Conservation (phyloP, 139 green algal genomes). For the Coelastrella sp. region DNA sequence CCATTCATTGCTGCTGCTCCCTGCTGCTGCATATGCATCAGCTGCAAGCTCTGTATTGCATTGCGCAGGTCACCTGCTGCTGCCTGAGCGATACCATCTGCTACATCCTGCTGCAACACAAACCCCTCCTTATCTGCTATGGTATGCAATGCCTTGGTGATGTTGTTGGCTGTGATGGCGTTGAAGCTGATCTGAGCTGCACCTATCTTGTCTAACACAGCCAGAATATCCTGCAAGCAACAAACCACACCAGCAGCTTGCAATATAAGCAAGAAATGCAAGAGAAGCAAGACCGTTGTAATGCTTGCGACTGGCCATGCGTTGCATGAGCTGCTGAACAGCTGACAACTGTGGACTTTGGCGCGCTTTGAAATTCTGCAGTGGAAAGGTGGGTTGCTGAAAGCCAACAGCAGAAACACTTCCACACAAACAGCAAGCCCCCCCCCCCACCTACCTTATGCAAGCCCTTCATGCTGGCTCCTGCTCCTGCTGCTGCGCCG, state of each 20-base stretch:
- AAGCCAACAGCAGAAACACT: no score
- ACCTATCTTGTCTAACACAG: slow-evolving; percentile 57
- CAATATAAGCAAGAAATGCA: no score
- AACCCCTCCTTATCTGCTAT: slow-evolving; percentile 27
- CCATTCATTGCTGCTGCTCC: background rate
- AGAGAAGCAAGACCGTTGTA: no score
- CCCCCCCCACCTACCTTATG: slow-evolving; percentile 70
- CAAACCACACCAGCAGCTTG: background rate
- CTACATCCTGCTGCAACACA: background rate
- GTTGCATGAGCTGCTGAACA: no score
- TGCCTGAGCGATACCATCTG: slow-evolving; percentile 50
- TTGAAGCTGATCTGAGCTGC: slow-evolving; percentile 78
- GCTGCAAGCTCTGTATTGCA: slow-evolving; percentile 63
- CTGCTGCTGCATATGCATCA: slow-evolving; percentile 33
- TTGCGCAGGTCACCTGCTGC: slow-evolving; percentile 62
- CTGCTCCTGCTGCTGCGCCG: slow-evolving; percentile 36
- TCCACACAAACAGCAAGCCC: no score
- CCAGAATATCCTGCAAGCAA: slow-evolving; percentile 70
- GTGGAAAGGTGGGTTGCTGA: no score
- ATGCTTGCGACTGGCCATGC: no score
- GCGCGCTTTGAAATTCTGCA: no score
- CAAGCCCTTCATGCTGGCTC: slow-evolving; percentile 56
- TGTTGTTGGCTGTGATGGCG: slow-evolving; percentile 60
- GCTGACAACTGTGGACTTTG: no score
- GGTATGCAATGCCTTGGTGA: slow-evolving; percentile 62